Evolutionary conservation across 1,284 basidiomycete genomes (phyloP).

Genomic region (Peniophora sp.): DNA sequence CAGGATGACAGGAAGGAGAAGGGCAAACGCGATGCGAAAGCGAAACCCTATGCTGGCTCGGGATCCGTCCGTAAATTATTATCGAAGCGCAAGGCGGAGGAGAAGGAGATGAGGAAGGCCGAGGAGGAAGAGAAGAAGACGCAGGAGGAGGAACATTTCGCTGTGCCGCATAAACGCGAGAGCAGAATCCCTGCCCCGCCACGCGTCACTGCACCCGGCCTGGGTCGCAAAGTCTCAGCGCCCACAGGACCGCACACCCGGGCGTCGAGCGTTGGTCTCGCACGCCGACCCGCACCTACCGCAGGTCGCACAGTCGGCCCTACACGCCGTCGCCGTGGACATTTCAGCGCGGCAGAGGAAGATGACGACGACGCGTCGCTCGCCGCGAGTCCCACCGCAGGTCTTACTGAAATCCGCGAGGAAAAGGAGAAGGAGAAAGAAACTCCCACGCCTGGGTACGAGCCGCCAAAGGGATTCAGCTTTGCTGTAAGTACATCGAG

Average conservation of each 20-base stretch:
- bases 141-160: conserved; percentile 20
- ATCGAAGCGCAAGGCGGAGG: conserved; percentile 39
- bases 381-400: conserved; percentile 33
- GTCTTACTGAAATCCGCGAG: conserved; percentile 24
- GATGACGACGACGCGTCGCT: conserved; percentile 46
- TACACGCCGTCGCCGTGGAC: conserved; percentile 27
- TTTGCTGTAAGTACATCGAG: conserved; percentile 32
- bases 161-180: conserved; percentile 9
- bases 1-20: conserved; percentile 17
- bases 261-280: conserved; percentile 48
- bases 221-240: conserved; percentile 12
- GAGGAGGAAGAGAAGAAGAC: conserved; percentile 12
- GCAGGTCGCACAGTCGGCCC: conserved; percentile 39
- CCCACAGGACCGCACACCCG: conserved; percentile 18
- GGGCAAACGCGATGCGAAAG: conserved; percentile 4
- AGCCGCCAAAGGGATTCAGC: conserved; percentile 55
- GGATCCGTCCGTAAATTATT: conserved; percentile 70
- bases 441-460: conserved; percentile 41
- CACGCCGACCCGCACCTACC: conserved; percentile 43
- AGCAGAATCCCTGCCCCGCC: conserved; percentile 21
- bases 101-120: conserved; percentile 23
- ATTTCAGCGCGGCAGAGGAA: conserved; percentile 62
- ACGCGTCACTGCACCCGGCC: conserved; percentile 11
- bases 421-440: conserved; percentile 40
- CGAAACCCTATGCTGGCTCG: conserved; percentile 62